A percentile compares a stretch with the other conserved stretches of the same genome.
Conservation (phyloP, 306 rosid species). For the Castanopsis chinensis region DNA sequence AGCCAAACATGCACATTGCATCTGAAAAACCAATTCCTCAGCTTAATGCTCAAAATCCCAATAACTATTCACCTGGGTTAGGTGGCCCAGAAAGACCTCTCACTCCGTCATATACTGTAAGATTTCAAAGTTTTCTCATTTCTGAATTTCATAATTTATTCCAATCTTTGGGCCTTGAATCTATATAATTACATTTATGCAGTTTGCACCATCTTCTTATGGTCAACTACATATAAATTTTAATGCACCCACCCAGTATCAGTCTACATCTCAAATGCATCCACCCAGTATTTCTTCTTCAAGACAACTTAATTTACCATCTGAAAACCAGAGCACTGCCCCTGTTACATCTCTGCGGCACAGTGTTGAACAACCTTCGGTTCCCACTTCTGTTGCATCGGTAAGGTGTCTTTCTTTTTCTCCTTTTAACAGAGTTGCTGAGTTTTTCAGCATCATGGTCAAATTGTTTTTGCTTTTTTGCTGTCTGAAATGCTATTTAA, state of each 20-base stretch:
- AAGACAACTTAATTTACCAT: conserved; percentile 28
- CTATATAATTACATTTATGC: conserved; percentile 27
- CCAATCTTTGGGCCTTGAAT: conserved; percentile 24
- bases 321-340: conserved; percentile 42
- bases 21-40: conserved; percentile 57
- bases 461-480: not conserved
- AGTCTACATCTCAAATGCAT: conserved; percentile 56
- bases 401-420: conserved; percentile 41
- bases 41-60: conserved; percentile 56
- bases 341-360: conserved; percentile 44
- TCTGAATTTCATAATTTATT: not conserved
- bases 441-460: conserved; percentile 4
- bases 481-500: not conserved
- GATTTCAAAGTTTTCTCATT: conserved; percentile 21
- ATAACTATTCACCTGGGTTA: conserved; percentile 54
- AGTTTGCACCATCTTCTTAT: conserved; percentile 63
- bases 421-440: conserved; percentile 1
- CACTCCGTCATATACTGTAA: conserved; percentile 73
- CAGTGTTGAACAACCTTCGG: conserved; percentile 47
- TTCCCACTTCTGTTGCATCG: conserved; percentile 38
- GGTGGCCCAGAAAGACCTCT: conserved; percentile 62
- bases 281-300: conserved; percentile 46
- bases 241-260: conserved; percentile 50
- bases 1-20: conserved; percentile 53
- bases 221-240: conserved; percentile 66